A percentile compares a stretch with the other conserved stretches of the same genome.
Evolutionary conservation across 2,329 filamentous ascomycete genomes (phyloP).

Genomic region (Akanthomyces dipterigenus): DNA sequence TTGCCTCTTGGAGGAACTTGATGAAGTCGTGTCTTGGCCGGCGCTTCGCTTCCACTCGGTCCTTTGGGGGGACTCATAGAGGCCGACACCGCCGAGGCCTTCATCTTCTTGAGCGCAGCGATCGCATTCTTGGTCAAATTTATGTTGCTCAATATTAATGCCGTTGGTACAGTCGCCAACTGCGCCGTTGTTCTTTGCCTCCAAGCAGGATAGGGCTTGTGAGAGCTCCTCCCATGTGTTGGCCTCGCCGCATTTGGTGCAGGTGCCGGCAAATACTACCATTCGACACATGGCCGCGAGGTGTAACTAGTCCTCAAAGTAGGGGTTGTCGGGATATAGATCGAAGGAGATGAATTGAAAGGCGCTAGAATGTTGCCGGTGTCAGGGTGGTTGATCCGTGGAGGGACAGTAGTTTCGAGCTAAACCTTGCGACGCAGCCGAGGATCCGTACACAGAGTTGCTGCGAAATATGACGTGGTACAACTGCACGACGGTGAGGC

Average conservation of each 20-base stretch:
- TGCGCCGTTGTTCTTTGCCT: slow-evolving; percentile 40
- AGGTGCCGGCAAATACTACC: slow-evolving; percentile 37
- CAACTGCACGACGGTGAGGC: neutral
- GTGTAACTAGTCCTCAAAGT: neutral
- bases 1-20: slow-evolving; percentile 8
- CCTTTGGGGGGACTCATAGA: slow-evolving; percentile 18
- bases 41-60: slow-evolving; percentile 7
- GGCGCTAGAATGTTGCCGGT: neutral
- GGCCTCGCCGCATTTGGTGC: slow-evolving; percentile 33
- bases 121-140: slow-evolving; percentile 42
- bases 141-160: slow-evolving; percentile 35
- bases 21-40: neutral
- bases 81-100: slow-evolving; percentile 34
- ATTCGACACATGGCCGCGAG: slow-evolving; percentile 37
- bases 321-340: neutral
- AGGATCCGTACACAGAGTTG: neutral
- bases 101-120: slow-evolving; percentile 35
- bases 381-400: neutral
- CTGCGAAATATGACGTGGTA: neutral
- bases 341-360: neutral
- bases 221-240: slow-evolving; percentile 39
- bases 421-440: neutral
- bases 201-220: slow-evolving; percentile 40
- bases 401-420: neutral
- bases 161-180: slow-evolving; percentile 39